Percentiles rank a stretch among this genome's conserved stretches.
Evolutionary conservation across 192 early-diverging fungal species (phyloP).

Genomic region (Geranomyces variabilis): DNA sequence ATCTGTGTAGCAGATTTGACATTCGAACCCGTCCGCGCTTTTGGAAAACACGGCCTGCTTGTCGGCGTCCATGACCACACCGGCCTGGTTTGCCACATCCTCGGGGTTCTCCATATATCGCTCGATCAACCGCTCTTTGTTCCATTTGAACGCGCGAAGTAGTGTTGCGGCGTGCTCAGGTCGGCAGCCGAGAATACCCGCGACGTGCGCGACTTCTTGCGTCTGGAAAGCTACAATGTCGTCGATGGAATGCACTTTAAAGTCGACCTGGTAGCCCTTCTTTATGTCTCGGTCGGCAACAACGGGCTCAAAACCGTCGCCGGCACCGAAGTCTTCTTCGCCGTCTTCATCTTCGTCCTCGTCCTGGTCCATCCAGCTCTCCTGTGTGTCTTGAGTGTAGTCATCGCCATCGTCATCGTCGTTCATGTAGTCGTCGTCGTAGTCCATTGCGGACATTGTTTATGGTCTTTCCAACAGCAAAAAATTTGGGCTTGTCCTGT

Average conservation of each 20-base stretch:
- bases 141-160: conserved; percentile 80
- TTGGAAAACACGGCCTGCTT: conserved; percentile 34
- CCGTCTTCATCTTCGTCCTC: conserved; percentile 40
- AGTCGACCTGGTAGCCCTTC: conserved; percentile 78
- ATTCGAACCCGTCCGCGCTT: conserved; percentile 62
- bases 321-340: conserved; percentile 59
- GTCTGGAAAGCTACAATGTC: conserved; percentile 68
- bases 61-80: conserved; percentile 58
- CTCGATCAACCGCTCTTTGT: conserved; percentile 84
- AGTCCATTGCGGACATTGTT: conserved; percentile 34
- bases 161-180: conserved; percentile 73
- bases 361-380: conserved; percentile 35
- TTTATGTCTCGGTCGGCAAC: conserved; percentile 61
- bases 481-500: too few species aligned
- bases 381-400: conserved; percentile 22
- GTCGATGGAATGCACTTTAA: conserved; percentile 58
- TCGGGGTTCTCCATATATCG: conserved; percentile 70
- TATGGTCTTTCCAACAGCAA: too few species aligned
- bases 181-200: conserved; percentile 69
- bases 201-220: conserved; percentile 71
- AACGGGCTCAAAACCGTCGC: conserved; percentile 61
- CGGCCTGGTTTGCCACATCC: conserved; percentile 63
- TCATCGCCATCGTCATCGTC: conserved; percentile 12
- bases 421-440: conserved; percentile 30
- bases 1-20: conserved; percentile 89